Base-by-base conservation (phyloP, 768 basidiomycete species). In the Hortiboletus campestris region DNA sequence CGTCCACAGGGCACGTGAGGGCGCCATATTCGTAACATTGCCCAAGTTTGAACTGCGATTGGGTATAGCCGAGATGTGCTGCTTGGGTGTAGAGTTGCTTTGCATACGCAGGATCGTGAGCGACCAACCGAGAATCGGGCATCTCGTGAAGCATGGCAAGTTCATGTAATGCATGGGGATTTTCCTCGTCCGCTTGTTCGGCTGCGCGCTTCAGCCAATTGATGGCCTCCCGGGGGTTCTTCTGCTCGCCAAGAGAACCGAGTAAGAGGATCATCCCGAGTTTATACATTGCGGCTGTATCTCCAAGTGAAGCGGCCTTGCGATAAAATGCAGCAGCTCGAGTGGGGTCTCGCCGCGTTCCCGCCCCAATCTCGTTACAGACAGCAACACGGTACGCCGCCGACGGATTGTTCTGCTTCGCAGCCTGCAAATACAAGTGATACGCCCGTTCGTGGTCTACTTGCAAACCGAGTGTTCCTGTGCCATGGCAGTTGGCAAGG, bases 281-380 rank as follows among this genome's bases (percentile, higher is more conserved):
- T 72, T 98, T 98, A 78, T 97, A 98, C 97, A 98, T 99, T 4
- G 94, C 97, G 28, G 96, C 86, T 0, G 96, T 98, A 70, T 98
- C 97, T 19, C 95, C 95, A 35, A 98, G 76, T 2, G 94, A 94
- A 10, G 94, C 94, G 5, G 97, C 92, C 72, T 98, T 98, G 57
- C 95, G 86, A 75, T 98, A 98, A 69, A 99, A 98, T 6, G 94
- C 88, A 28, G 94, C 87, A 9, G 97, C 97, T 43, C 97, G 84
- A 20, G 85, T 79, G 0, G 86, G 86, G 66, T 98, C 96, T 63
- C 86, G 82, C 63, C 89, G 83, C 1, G 97, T 99, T 31, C 97
- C 97, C 4, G 94, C 95, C 25, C 97, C 97, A 63, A 98, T 91
- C 72, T 98, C 97, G 71, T 98, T 98, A 74, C 97, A 99, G 10